Evolutionary conservation across 306 rosid species (phyloP).

Genomic region (Mucuna pruriens): DNA sequence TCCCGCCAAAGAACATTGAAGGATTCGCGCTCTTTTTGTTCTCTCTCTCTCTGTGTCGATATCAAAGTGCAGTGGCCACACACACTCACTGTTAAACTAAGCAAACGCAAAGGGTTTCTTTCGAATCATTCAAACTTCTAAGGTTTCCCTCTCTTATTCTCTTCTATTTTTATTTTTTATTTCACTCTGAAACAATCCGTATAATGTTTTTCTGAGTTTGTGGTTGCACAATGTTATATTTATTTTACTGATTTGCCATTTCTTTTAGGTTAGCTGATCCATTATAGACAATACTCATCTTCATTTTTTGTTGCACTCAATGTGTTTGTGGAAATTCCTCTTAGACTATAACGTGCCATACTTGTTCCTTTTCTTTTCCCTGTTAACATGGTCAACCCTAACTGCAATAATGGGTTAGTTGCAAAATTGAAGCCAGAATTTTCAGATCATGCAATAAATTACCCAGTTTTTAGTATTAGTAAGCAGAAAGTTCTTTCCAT

Average conservation of each 20-base stretch:
- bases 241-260: background rate
- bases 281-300: background rate
- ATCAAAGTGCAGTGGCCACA: background rate
- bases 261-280: background rate
- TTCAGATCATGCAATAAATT: background rate
- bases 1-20: constrained; percentile 32
- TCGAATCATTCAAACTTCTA: background rate
- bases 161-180: background rate
- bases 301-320: constrained; percentile 11
- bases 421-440: background rate
- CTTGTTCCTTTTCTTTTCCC: background rate
- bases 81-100: background rate
- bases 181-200: background rate
- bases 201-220: background rate
- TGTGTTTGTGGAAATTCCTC: constrained; percentile 39
- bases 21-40: constrained; percentile 24
- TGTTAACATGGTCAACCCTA: background rate
- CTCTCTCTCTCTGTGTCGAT: background rate
- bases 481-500: background rate
- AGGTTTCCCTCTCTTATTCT: background rate
- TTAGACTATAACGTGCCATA: background rate
- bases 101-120: constrained; percentile 14
- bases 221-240: background rate
- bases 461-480: too few species aligned
- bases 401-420: background rate